Conservation (phyloP, 2,329 filamentous ascomycete species). For the Nothopassalora personata region DNA sequence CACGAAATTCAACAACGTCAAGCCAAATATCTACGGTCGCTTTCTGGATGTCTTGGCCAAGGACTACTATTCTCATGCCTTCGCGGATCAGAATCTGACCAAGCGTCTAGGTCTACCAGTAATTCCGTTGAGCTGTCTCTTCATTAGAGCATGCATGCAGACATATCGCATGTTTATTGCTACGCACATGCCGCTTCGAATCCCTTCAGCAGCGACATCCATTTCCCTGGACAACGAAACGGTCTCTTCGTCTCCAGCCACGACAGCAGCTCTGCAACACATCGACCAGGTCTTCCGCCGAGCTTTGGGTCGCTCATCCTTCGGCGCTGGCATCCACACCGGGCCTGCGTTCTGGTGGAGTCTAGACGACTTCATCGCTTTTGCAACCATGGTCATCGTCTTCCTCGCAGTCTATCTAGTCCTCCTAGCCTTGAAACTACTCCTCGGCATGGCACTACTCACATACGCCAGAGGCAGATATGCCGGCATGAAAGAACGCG, state of each 20-base stretch:
- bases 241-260: conserved; percentile 57
- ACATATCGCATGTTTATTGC: conserved; percentile 98
- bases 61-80: conserved; percentile 96
- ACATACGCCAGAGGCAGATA: conserved; percentile 76
- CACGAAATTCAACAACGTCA: conserved; percentile 96
- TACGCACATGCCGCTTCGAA: conserved; percentile 71
- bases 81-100: conserved; percentile 82
- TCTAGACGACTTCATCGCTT: conserved; percentile 68
- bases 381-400: conserved; percentile 76
- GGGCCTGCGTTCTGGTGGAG: conserved; percentile 39
- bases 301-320: conserved; percentile 68
- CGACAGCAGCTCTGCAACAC: conserved; percentile 70
- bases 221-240: conserved; percentile 52
- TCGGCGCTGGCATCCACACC: conserved; percentile 45
- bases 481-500: conserved; percentile 66
- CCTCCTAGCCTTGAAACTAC: conserved; percentile 66
- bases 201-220: conserved; percentile 61
- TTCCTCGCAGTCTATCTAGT: conserved; percentile 81
- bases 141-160: conserved; percentile 89
- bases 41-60: conserved; percentile 93
- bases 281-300: conserved; percentile 73
- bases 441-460: conserved; percentile 82
- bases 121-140: conserved; percentile 87
- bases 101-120: conserved; percentile 85
- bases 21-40: conserved; percentile 79